phyloP scores from a whole-genome alignment of 495 filamentous ascomycete genomes.

The Talaromyces stipitatus region DNA sequence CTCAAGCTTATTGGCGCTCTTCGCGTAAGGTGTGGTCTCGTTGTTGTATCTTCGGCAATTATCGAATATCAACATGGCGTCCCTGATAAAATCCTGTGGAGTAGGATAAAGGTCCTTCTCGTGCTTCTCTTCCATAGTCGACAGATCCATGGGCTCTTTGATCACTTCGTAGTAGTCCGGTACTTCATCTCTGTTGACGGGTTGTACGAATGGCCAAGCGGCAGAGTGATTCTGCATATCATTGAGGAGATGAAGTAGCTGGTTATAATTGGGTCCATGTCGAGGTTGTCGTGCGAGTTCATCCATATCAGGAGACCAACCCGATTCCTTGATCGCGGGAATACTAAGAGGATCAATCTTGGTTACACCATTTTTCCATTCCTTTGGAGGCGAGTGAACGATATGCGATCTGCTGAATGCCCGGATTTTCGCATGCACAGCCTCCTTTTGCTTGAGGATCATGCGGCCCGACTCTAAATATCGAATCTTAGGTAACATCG shows the following conservation, averaged over 20 bases:
- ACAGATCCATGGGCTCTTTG: constrained; percentile 94
- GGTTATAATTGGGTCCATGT: constrained; percentile 93
- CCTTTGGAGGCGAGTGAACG: constrained; percentile 73
- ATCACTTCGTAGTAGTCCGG: constrained; percentile 98
- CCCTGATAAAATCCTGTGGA: constrained; percentile 88
- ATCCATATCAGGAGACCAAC: constrained; percentile 97
- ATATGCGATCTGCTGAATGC: constrained; percentile 84
- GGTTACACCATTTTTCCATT: constrained; percentile 66
- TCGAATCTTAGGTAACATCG: constrained; percentile 89
- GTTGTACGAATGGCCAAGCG: constrained; percentile 90
- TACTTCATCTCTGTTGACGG: constrained; percentile 92
- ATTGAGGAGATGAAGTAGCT: constrained; percentile 85
- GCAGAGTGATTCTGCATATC: constrained; percentile 89
- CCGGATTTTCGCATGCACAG: constrained; percentile 87
- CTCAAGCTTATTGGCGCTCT: constrained; percentile 90
- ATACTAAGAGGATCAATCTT: constrained; percentile 77
- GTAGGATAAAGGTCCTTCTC: constrained; percentile 88
- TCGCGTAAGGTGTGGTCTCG: constrained; percentile 90
- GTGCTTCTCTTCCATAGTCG: constrained; percentile 91
- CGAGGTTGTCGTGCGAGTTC: constrained; percentile 93
- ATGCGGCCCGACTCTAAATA: constrained; percentile 92
- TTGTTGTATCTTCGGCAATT: constrained; percentile 96
- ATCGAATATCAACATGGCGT: constrained; percentile 86
- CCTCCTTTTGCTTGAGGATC: constrained; percentile 95
- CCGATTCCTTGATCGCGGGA: constrained; percentile 76